phyloP scores from a whole-genome alignment of 176 grass and related monocot species.

The Pontederia crassipes region DNA sequence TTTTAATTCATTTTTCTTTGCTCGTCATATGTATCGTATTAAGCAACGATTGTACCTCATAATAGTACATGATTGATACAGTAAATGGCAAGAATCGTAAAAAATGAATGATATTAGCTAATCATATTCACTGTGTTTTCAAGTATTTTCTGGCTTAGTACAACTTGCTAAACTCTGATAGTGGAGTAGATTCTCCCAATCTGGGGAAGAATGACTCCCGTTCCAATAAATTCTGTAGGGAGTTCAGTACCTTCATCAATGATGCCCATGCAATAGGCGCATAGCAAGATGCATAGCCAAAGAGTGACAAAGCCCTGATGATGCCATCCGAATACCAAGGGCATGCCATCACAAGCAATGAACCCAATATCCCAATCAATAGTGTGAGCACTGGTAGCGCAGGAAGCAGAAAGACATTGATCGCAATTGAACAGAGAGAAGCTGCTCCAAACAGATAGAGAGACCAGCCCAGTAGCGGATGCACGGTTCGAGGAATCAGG shows the following conservation, averaged over 20 bases:
- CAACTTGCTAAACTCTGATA: slow-evolving; percentile 69
- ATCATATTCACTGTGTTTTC: slow-evolving; percentile 1
- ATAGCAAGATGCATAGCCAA: slow-evolving; percentile 50
- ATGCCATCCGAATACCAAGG: slow-evolving; percentile 86
- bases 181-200: slow-evolving; percentile 49
- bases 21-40: neutral
- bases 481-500: slow-evolving; percentile 65
- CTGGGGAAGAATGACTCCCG: slow-evolving; percentile 68
- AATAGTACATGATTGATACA: neutral
- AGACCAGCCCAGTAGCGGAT: slow-evolving; percentile 87
- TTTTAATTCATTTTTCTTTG: too few relatives aligned
- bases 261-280: slow-evolving; percentile 63
- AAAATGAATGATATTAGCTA: neutral
- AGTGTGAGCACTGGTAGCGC: slow-evolving; percentile 47
- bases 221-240: slow-evolving; percentile 50
- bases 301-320: slow-evolving; percentile 48
- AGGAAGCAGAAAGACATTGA: slow-evolving; percentile 65
- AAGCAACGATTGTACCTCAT: neutral
- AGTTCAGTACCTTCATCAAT: slow-evolving; percentile 43
- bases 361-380: slow-evolving; percentile 42
- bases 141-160: slow-evolving; percentile 37
- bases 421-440: slow-evolving; percentile 40
- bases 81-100: neutral
- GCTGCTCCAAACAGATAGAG: slow-evolving; percentile 66
- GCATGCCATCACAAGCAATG: slow-evolving; percentile 70